Evolutionary conservation across 2,329 filamentous ascomycete species (phyloP), one percentile per base, ranked within the genome.

Genomic region (Scortechinia acanthostroma): DNA sequence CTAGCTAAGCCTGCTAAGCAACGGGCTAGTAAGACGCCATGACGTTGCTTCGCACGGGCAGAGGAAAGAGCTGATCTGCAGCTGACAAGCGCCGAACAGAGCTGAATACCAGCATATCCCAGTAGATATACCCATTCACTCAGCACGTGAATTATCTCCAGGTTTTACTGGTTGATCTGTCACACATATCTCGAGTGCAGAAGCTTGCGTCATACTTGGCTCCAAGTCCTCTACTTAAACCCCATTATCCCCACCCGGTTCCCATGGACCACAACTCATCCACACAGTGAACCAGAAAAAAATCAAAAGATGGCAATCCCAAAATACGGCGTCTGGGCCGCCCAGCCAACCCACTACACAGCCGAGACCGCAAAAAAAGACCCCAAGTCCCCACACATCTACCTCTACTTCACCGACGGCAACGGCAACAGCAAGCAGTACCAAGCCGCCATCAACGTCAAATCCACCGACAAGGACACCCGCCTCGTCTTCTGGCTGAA

Each of bases 401-500:
- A 52, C 35, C 53, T 61, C 17, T 49, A 55, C 25, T 58, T 60
- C 50, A 55, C 49, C 30, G 54, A 55, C 28, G 25, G n/a, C 25
- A n/a, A 10, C 25, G 10, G 10, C 25, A 46, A 47, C 3, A 48
- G 42, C 47, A 54, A 48, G 35, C 45, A 43, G 4, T 48, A 47
- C 21, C 48, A 54, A 43, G 58, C 58, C 20, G 57, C 57, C 15
- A 60, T 61, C 50, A 61, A 61, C 46, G 58, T 60, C 48, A 58
- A 56, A 46, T 61, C 58, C 3, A 55, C 53, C 22, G 49, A 49
- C 47, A 50, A 49, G 4, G 56, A 59, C 33, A 50, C 48, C 16
- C 51, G 53, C 5, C 56, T 61, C 3, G 58, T 61, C 45, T 61
- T 55, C 51, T 61, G 58, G 58, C 40, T 61, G n/a, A 52, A 55